Percentiles rank a stretch among this genome's conserved stretches.
phyloP scores from a whole-genome alignment of 1,284 basidiomycete genomes.

The Pyrrhoderma lamaoense region DNA sequence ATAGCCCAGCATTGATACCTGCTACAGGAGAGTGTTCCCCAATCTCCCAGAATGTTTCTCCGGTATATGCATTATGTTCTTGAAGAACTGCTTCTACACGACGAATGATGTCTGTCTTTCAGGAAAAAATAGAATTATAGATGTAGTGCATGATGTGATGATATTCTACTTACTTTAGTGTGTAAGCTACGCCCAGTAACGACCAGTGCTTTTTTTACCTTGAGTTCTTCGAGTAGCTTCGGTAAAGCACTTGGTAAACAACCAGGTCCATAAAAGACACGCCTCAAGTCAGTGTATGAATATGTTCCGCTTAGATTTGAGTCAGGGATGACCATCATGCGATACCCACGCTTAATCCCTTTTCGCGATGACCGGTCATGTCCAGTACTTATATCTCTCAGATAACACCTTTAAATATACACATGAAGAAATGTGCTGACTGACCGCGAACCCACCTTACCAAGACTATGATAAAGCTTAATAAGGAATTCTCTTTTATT shows the following conservation, averaged over 20 bases:
- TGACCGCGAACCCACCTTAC: too few relatives aligned
- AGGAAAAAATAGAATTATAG: too few relatives aligned
- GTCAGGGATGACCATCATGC: background rate
- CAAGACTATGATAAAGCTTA: too few relatives aligned
- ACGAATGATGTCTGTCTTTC: constrained; percentile 58
- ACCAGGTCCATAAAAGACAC: constrained; percentile 63
- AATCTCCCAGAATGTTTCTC: constrained; percentile 66
- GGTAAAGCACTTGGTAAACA: constrained; percentile 53
- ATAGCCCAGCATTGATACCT: constrained; percentile 58
- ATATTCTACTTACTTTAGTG: constrained; percentile 41
- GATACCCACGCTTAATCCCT: background rate
- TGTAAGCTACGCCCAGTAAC: constrained; percentile 65
- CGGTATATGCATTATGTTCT: constrained; percentile 43
- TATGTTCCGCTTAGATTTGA: constrained; percentile 41
- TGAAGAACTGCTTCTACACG: constrained; percentile 51
- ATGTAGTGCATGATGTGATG: constrained; percentile 15
- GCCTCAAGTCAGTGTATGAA: constrained; percentile 55
- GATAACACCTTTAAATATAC: too few relatives aligned
- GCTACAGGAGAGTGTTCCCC: constrained; percentile 71
- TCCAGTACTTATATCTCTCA: too few relatives aligned
- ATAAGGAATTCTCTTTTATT: too few relatives aligned
- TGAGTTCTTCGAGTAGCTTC: constrained; percentile 45
- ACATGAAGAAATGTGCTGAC: too few relatives aligned
- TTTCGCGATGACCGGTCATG: too few relatives aligned
- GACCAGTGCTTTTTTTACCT: constrained; percentile 55